Evolutionary conservation across 257 asterid genomes (phyloP), one percentile per base, ranked within the genome.

Genomic region (Pogostemon cablin): DNA sequence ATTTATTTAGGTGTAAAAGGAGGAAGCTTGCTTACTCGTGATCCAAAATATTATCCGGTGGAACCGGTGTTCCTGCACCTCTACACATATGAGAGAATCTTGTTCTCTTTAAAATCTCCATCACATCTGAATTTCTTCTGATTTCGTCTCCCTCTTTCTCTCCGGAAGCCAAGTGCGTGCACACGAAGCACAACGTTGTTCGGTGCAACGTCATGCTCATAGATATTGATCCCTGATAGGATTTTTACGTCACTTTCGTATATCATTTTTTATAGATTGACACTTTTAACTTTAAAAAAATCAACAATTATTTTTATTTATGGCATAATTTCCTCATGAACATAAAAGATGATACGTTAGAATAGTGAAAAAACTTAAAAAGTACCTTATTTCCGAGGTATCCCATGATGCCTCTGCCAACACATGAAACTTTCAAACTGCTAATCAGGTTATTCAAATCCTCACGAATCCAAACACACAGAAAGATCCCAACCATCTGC

Each of bases 351-450:
- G n/a, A n/a, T n/a, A n/a, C n/a, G n/a, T n/a, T n/a, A 4, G 42
- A 42, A 62, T 20, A 10, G 1, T 4, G 20, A 5, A 20, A 25
- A 5, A 42, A 46, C 1, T 25, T 25, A 25, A 25, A 25, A 25
- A 25, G 32, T 72, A 90, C 97, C 92, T 91, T 91, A 72, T 91
- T 91, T 62, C 97, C 97, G 12, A 89, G 91, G 87, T 81, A 89
- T 57, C 97, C 95, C 96, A 91, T 84, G 52, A 91, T 83, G 74
- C 97, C 95, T 17, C 64, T 76, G 11, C 96, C 96, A 47, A 91
- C 93, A 11, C 93, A 80, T 0, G 97, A 87, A 53, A 89, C 91
- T 38, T 86, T 84, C 80, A 87, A 69, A 39, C 84, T 81, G 37
- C 73, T 78, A 41, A 89, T 74, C 25, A 79, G 81, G 10, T 20